Conservation (phyloP, 225 moss, liverwort and hornwort genomes). For the Antitrichia curtipendula region DNA sequence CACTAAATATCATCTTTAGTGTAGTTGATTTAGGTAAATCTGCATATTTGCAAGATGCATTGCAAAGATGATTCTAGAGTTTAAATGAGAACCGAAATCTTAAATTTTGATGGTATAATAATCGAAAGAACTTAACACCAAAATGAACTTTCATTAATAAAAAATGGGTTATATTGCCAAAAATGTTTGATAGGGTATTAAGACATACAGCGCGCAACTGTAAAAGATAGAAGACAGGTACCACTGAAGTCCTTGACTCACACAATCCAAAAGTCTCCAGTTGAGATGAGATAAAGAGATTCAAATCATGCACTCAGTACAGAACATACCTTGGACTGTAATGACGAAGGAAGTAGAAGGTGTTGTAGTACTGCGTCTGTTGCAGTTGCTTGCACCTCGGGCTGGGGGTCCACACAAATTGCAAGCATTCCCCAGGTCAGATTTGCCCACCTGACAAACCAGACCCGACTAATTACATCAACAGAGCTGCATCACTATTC, state of each 20-base stretch:
- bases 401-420: slow-evolving; percentile 47
- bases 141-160: background rate
- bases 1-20: too few relatives aligned
- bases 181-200: background rate
- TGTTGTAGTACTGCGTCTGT: slow-evolving; percentile 5
- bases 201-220: background rate
- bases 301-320: background rate
- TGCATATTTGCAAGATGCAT: background rate
- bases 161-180: background rate
- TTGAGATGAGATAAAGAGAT: background rate
- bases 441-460: slow-evolving; percentile 40
- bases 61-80: background rate
- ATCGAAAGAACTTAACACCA: background rate
- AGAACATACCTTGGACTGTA: slow-evolving; percentile 9
- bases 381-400: slow-evolving; percentile 36
- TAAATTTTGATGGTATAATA: background rate
- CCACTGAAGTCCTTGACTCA: background rate
- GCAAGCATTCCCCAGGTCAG: slow-evolving; percentile 53
- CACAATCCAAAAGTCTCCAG: background rate
- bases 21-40: background rate
- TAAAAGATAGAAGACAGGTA: background rate
- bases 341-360: slow-evolving; percentile 19
- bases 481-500: background rate
- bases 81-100: background rate
- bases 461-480: slow-evolving; percentile 7